These are phyloP conservation scores for Cucumis cinereus DNA, from an alignment of 306 rosid species.

Conservation along the genomic window DNA sequence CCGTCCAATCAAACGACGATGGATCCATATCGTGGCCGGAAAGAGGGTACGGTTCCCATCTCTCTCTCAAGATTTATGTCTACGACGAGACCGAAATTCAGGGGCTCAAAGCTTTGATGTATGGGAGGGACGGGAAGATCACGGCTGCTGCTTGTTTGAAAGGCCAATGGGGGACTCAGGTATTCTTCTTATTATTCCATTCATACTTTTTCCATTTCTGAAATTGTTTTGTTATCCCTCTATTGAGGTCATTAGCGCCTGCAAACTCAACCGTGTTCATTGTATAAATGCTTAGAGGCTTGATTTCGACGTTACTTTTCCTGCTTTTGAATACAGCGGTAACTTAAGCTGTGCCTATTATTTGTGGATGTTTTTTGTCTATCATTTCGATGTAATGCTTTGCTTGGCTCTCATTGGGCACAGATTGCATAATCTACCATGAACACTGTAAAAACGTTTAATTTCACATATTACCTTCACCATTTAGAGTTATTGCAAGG, in stretches of 20 bases:
- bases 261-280: neutral
- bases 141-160: slow-evolving; percentile 48
- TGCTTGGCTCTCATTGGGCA: neutral
- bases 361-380: neutral
- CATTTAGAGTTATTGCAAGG: neutral
- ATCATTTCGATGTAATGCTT: neutral
- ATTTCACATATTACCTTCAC: neutral
- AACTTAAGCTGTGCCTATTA: neutral
- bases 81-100: slow-evolving; percentile 56
- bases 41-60: slow-evolving; percentile 46
- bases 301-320: neutral
- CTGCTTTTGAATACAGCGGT: neutral
- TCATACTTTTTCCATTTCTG: neutral
- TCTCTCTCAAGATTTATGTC: slow-evolving; percentile 70
- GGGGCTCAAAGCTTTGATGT: slow-evolving; percentile 53
- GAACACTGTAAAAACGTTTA: neutral
- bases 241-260: neutral
- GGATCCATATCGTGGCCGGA: slow-evolving; percentile 43
- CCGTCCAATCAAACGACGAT: slow-evolving; percentile 10
- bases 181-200: neutral
- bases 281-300: neutral
- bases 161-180: slow-evolving; percentile 99
- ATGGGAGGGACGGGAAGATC: slow-evolving; percentile 59
- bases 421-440: neutral
- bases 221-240: neutral